These are phyloP conservation scores for Penicillium sp. DNA, from an alignment of 2,329 filamentous ascomycete genomes.

Conservation along the genomic window DNA sequence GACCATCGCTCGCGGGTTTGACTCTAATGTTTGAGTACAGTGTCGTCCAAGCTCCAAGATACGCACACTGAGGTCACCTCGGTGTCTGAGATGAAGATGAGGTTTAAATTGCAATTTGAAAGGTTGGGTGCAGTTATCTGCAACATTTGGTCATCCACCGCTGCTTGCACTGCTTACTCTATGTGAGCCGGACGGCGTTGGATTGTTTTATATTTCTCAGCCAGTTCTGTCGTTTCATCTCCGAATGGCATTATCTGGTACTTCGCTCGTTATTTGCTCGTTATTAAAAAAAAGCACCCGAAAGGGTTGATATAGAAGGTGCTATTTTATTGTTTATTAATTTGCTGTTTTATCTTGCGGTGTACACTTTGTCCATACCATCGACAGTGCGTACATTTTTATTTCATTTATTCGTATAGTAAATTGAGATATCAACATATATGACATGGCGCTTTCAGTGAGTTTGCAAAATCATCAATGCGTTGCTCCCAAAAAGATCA, in stretches of 20 bases:
- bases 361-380: background rate
- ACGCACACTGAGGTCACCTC: constrained; percentile 33
- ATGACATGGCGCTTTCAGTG: background rate
- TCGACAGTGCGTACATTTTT: background rate
- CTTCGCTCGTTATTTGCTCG: constrained; percentile 21
- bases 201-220: constrained; percentile 15
- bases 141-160: constrained; percentile 19
- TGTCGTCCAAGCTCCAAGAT: constrained; percentile 48
- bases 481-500: background rate
- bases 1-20: too few species aligned
- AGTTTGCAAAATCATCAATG: background rate
- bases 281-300: constrained; percentile 16
- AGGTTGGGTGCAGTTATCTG: constrained; percentile 31
- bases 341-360: background rate
- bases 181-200: constrained; percentile 12
- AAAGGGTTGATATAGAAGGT: constrained; percentile 13
- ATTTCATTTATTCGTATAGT: constrained; percentile 1
- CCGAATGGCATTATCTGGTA: constrained; percentile 14
- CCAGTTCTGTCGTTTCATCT: constrained; percentile 15
- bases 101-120: constrained; percentile 32
- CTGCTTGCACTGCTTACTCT: constrained; percentile 14
- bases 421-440: background rate
- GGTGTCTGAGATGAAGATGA: constrained; percentile 27
- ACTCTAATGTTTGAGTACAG: constrained; percentile 21
- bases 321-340: background rate